phyloP scores from a whole-genome alignment of 495 filamentous ascomycete species.

The Aspergillus hancockii region DNA sequence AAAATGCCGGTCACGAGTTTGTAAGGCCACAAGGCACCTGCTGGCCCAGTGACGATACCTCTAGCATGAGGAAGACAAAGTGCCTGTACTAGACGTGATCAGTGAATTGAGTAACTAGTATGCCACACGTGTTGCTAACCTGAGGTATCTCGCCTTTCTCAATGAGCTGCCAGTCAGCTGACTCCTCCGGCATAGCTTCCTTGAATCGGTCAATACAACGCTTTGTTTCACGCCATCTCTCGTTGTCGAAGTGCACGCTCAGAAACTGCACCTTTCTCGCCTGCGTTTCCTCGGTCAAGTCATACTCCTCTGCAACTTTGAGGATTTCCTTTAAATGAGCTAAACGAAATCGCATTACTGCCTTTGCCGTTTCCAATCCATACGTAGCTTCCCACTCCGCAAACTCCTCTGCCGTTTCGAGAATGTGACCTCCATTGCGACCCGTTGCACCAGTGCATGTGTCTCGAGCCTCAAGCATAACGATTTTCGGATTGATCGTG shows the following conservation, averaged over 20 bases:
- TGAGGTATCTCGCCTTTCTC: conserved; percentile 26
- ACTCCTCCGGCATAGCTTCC: conserved; percentile 32
- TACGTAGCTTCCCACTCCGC: conserved; percentile 23
- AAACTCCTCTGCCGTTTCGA: conserved; percentile 32
- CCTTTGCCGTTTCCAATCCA: conserved; percentile 29
- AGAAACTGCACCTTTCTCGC: conserved; percentile 35
- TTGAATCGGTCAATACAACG: conserved; percentile 28
- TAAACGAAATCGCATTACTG: conserved; percentile 30
- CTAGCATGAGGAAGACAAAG: conserved; percentile 44
- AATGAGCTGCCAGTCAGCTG: conserved; percentile 29
- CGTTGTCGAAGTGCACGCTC: conserved; percentile 32
- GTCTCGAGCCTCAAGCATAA: conserved; percentile 79
- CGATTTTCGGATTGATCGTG: conserved; percentile 38
- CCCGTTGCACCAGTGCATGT: conserved; percentile 82
- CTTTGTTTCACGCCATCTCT: conserved; percentile 26
- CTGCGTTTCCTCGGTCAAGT: conserved; percentile 26
- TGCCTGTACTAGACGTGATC: conserved; percentile 16
- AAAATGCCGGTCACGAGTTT: conserved; percentile 71
- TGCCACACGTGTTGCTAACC: conserved; percentile 14
- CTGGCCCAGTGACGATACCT: conserved; percentile 45
- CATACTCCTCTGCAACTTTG: conserved; percentile 30
- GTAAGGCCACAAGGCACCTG: conserved; percentile 72
- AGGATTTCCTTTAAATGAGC: conserved; percentile 35
- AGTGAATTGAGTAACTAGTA: neutral
- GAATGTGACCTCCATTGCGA: conserved; percentile 49